Percentiles rank a stretch among this genome's conserved stretches.
phyloP scores from a whole-genome alignment of 176 grass and related monocot species.

The Guadua angustifolia region DNA sequence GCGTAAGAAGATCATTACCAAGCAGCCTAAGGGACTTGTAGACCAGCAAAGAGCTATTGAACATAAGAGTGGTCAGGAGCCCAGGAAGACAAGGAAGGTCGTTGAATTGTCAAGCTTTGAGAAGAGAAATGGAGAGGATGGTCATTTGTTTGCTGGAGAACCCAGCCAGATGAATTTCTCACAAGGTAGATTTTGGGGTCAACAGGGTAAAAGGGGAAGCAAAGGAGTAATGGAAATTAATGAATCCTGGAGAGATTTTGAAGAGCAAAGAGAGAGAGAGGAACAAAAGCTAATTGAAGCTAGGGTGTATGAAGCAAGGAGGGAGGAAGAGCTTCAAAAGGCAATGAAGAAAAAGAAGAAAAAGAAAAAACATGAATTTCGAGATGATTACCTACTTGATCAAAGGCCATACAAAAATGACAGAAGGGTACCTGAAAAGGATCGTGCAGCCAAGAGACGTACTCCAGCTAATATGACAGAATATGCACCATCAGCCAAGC shows the following conservation, averaged over 20 bases:
- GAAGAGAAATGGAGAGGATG: conserved; percentile 57
- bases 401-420: conserved; percentile 84
- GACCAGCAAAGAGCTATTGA: conserved; percentile 47
- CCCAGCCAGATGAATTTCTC: conserved; percentile 56
- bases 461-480: conserved; percentile 56
- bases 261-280: conserved; percentile 61
- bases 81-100: conserved; percentile 77
- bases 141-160: conserved; percentile 58
- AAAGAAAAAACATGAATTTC: conserved; percentile 91
- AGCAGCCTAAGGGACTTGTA: conserved; percentile 74
- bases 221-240: conserved; percentile 48
- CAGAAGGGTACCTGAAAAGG: conserved; percentile 74
- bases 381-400: conserved; percentile 83
- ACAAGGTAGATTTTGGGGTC: conserved; percentile 47
- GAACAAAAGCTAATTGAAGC: conserved; percentile 65
- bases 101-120: conserved; percentile 74
- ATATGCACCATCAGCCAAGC: conserved; percentile 59
- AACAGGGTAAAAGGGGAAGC: conserved; percentile 56
- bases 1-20: conserved; percentile 87
- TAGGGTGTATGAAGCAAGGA: conserved; percentile 61
- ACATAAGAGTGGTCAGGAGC: conserved; percentile 54
- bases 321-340: conserved; percentile 74
- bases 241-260: conserved; percentile 58
- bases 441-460: conserved; percentile 60
- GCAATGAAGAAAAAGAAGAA: conserved; percentile 88